phyloP scores from a whole-genome alignment of 768 basidiomycete genomes.

The Auricularia auricula-judae region DNA sequence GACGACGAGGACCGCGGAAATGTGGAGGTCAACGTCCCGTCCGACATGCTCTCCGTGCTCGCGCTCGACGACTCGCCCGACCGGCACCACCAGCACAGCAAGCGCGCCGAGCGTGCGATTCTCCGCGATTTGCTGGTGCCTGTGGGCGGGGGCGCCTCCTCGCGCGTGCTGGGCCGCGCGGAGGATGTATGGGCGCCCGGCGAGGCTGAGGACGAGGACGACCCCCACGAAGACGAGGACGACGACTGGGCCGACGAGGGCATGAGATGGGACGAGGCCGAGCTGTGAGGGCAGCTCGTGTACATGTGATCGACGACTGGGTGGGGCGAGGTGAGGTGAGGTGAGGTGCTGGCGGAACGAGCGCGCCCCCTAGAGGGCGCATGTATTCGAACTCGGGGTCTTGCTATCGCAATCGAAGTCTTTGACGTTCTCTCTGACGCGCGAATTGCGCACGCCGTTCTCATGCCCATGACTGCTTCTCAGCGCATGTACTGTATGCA shows the following conservation, averaged over 20 bases:
- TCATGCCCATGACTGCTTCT: too few species aligned
- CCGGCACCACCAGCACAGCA: background rate
- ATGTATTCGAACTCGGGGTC: too few species aligned
- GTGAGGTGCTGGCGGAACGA: too few species aligned
- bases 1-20: background rate
- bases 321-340: too few species aligned
- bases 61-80: background rate
- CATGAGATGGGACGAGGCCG: background rate
- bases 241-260: slow-evolving; percentile 1
- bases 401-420: too few species aligned
- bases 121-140: background rate
- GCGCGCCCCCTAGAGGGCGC: too few species aligned
- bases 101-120: background rate
- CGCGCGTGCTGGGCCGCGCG: background rate
- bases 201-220: background rate
- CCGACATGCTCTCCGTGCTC: background rate
- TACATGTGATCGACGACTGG: too few species aligned
- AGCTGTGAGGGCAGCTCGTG: background rate
- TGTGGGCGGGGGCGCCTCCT: background rate
- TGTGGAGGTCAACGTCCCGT: background rate
- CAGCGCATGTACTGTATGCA: too few species aligned
- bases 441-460: too few species aligned
- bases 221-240: background rate
- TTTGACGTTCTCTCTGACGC: too few species aligned
- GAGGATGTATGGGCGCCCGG: background rate